Evolutionary conservation across 306 rosid species (phyloP).

Genomic region (Rubus parviflorus): DNA sequence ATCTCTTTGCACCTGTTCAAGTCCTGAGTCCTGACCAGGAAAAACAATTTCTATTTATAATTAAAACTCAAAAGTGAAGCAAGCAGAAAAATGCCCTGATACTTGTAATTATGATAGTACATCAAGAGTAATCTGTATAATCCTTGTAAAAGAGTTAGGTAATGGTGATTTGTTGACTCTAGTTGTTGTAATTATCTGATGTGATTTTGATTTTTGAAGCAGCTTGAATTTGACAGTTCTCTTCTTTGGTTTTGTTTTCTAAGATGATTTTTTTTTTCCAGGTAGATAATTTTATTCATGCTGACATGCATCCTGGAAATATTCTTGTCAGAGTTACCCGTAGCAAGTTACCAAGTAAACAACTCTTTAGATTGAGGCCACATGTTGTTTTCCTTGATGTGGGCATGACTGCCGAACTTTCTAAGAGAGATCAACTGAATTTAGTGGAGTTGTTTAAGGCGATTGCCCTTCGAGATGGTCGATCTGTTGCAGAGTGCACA

Average conservation of each 20-base stretch:
- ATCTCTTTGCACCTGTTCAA: not conserved
- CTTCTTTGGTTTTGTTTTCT: not conserved
- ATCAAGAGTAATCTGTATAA: not conserved
- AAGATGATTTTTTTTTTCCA: slow-evolving; percentile 32
- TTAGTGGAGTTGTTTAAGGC: slow-evolving; percentile 73
- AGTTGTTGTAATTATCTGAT: not conserved
- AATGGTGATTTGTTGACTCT: not conserved
- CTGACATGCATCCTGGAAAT: slow-evolving; percentile 94
- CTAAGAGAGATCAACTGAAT: slow-evolving; percentile 48
- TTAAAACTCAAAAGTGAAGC: not conserved
- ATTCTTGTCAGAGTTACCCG: slow-evolving; percentile 62
- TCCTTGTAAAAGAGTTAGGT: not conserved
- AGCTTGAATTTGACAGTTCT: not conserved
- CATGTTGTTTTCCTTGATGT: slow-evolving; percentile 87
- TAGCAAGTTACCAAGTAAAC: slow-evolving; percentile 37
- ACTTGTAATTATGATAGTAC: not conserved
- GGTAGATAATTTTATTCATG: slow-evolving; percentile 86
- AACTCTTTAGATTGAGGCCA: slow-evolving; percentile 61
- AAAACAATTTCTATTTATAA: not conserved
- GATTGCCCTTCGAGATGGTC: slow-evolving; percentile 69
- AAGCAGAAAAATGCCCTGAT: not conserved
- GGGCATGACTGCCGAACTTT: slow-evolving; percentile 78
- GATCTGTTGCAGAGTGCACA: slow-evolving; percentile 64
- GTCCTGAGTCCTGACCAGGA: not conserved
- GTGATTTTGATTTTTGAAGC: not conserved